Evolutionary conservation across 148 eudicot genomes (phyloP).

Genomic region (Linanthus parryae): DNA sequence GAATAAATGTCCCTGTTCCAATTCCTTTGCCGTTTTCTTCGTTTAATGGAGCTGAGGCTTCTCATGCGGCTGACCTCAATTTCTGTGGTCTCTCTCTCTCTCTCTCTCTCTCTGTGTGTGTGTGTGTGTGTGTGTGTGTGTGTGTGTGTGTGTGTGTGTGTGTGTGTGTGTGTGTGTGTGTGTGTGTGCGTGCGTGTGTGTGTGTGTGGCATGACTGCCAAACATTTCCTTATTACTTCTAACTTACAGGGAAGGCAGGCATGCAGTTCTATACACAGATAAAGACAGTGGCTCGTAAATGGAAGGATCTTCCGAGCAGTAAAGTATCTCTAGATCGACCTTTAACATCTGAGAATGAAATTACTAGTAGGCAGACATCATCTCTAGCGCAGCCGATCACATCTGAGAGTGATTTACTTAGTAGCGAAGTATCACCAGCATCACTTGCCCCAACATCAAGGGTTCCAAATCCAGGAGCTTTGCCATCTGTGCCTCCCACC

Average conservation of each 20-base stretch:
- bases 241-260: slow-evolving; percentile 31
- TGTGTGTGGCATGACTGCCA: neutral
- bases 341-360: slow-evolving; percentile 16
- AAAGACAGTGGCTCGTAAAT: slow-evolving; percentile 30
- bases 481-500: neutral
- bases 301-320: slow-evolving; percentile 27
- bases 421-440: slow-evolving; percentile 19
- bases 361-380: slow-evolving; percentile 12
- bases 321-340: slow-evolving; percentile 10
- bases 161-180: no score
- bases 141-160: neutral
- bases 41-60: slow-evolving; percentile 19
- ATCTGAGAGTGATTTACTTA: slow-evolving; percentile 18
- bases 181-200: no score
- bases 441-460: slow-evolving; percentile 14
- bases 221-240: neutral
- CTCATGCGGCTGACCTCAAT: slow-evolving; percentile 20
- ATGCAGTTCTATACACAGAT: slow-evolving; percentile 37
- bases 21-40: slow-evolving; percentile 32
- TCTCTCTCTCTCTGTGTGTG: slow-evolving; percentile 12
- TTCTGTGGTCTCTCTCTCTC: slow-evolving; percentile 16
- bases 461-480: slow-evolving; percentile 4
- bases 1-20: slow-evolving; percentile 33
- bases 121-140: neutral
- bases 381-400: slow-evolving; percentile 13